Percentiles rank a stretch among this genome's conserved stretches.
phyloP scores from a whole-genome alignment of 2,329 filamentous ascomycete genomes.

The Eutypa lata region DNA sequence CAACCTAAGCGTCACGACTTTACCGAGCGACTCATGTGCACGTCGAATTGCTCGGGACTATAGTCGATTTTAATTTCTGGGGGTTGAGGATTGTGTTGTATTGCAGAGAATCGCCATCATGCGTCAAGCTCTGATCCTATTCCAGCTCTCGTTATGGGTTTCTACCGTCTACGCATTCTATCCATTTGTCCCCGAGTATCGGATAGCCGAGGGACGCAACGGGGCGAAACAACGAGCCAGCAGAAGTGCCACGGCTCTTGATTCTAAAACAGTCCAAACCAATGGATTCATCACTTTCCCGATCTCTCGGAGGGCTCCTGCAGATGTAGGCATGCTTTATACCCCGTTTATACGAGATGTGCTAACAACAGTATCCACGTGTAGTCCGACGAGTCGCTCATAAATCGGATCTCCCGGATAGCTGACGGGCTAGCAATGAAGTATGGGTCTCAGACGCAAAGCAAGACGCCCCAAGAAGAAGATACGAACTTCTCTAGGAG shows the following conservation, averaged over 20 bases:
- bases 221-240: constrained; percentile 9
- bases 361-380: constrained; percentile 10
- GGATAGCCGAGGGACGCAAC: neutral
- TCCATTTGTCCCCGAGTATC: constrained; percentile 36
- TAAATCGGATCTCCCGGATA: constrained; percentile 35
- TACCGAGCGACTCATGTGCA: neutral
- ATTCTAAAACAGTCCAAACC: constrained; percentile 4
- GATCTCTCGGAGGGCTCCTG: constrained; percentile 34
- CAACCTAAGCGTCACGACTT: neutral
- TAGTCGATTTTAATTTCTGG: neutral
- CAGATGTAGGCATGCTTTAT: constrained; percentile 28
- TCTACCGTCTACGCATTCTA: constrained; percentile 46
- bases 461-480: constrained; percentile 9
- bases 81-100: neutral
- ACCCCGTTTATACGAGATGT: neutral
- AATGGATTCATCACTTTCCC: constrained; percentile 36
- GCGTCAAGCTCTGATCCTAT: constrained; percentile 29
- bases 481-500: constrained; percentile 31
- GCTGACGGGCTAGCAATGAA: constrained; percentile 38
- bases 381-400: constrained; percentile 31
- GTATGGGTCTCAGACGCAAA: constrained; percentile 28
- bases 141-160: constrained; percentile 48
- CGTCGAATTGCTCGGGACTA: neutral
- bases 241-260: constrained; percentile 2
- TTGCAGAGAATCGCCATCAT: constrained; percentile 19